Evolutionary conservation across 768 basidiomycete species (phyloP).

Genomic region (Podaxis pistillaris): DNA sequence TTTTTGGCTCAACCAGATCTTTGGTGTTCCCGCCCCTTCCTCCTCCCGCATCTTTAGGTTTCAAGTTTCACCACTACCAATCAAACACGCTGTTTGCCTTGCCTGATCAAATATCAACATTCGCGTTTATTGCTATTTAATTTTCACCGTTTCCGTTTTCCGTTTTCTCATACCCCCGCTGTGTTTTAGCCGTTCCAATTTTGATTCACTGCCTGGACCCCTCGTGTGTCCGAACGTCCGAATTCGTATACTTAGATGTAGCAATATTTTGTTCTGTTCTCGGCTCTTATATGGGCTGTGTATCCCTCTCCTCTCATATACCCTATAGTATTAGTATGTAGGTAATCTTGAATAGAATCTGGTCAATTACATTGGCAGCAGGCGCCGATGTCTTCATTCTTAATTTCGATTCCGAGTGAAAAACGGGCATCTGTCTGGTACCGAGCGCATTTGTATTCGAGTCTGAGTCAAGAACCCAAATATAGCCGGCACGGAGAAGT

Average conservation of each 20-base stretch:
- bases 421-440: background rate
- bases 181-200: background rate
- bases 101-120: background rate
- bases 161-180: background rate
- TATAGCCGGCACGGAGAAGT: background rate
- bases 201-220: background rate
- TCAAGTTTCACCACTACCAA: background rate
- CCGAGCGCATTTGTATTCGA: background rate
- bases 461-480: background rate
- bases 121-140: slow-evolving; percentile 11
- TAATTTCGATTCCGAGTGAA: background rate
- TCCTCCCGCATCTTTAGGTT: background rate
- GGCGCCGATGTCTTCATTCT: background rate
- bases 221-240: background rate
- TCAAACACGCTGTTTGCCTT: slow-evolving; percentile 3
- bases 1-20: background rate
- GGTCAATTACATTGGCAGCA: slow-evolving; percentile 1
- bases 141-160: background rate
- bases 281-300: background rate
- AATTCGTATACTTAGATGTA: background rate
- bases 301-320: slow-evolving; percentile 7
- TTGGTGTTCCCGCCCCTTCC: background rate
- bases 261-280: background rate
- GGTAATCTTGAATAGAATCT: background rate
- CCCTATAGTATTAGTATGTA: slow-evolving; percentile 1